Conservation (phyloP, 2,329 filamentous ascomycete species). For the Mollisia scopiformis region DNA sequence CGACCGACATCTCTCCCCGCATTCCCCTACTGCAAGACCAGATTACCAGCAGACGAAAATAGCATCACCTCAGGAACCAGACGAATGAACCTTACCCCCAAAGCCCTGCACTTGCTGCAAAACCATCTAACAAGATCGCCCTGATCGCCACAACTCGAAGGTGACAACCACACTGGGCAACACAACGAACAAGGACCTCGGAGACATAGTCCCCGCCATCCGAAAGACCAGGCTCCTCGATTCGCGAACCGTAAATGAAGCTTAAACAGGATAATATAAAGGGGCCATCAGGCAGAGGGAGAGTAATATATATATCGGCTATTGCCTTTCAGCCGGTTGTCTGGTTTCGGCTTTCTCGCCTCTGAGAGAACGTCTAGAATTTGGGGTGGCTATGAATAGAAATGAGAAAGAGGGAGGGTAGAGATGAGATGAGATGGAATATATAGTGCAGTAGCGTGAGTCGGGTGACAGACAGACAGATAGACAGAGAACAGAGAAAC, state of each 20-base stretch:
- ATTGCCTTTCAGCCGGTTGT: conserved; percentile 9
- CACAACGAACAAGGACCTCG: background rate
- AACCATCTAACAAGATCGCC: background rate
- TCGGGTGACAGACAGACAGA: background rate
- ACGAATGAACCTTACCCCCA: background rate
- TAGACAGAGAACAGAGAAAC: no score
- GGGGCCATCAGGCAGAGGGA: no score
- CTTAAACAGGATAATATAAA: background rate
- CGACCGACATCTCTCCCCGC: background rate
- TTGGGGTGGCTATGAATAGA: conserved; percentile 12
- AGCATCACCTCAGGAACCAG: conserved; percentile 1
- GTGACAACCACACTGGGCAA: background rate
- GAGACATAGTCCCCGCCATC: background rate
- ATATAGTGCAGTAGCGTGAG: conserved; percentile 1
- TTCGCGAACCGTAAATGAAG: background rate
- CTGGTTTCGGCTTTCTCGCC: conserved; percentile 5
- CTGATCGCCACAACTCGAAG: background rate
- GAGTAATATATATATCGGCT: conserved; percentile 10
- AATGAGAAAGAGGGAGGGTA: background rate
- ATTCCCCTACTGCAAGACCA: background rate
- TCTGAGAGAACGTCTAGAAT: conserved; percentile 6
- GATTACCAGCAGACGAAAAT: background rate
- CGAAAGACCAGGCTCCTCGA: background rate
- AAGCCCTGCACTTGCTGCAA: background rate
- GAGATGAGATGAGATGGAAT: background rate